Evolutionary conservation across 2,329 filamentous ascomycete genomes (phyloP).

Genomic region (Fusarium abutilonis): DNA sequence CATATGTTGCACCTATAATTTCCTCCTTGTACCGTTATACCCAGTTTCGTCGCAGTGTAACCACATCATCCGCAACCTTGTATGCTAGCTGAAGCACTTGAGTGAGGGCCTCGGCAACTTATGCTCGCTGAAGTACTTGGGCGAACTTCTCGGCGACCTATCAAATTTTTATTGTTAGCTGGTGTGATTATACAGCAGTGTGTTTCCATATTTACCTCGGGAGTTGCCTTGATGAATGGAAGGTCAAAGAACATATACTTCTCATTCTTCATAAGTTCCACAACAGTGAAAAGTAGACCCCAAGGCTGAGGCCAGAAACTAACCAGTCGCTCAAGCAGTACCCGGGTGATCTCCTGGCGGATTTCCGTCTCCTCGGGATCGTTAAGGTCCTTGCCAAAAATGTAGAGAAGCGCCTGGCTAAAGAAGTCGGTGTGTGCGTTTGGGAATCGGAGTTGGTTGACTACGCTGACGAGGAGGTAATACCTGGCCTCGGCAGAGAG

Average conservation of each 20-base stretch:
- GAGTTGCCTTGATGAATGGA: slow-evolving; percentile 88
- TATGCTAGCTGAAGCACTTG: slow-evolving; percentile 50
- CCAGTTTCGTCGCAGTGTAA: slow-evolving; percentile 12
- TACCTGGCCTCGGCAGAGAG: slow-evolving; percentile 82
- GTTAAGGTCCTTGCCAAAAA: slow-evolving; percentile 80
- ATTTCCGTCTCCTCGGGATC: slow-evolving; percentile 83
- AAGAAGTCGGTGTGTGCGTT: slow-evolving; percentile 94
- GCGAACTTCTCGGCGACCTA: slow-evolving; percentile 53
- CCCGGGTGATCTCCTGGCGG: slow-evolving; percentile 88
- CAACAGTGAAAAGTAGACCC: slow-evolving; percentile 87
- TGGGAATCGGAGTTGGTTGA: slow-evolving; percentile 91
- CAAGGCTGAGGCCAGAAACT: slow-evolving; percentile 94
- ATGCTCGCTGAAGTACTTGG: slow-evolving; percentile 48
- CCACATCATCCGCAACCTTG: neutral
- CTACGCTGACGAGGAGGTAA: slow-evolving; percentile 82
- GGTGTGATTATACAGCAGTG: neutral
- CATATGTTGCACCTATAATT: slow-evolving; percentile 30
- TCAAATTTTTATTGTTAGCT: slow-evolving; percentile 15
- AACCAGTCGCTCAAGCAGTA: slow-evolving; percentile 87
- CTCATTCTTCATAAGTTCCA: slow-evolving; percentile 91
- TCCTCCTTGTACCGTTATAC: slow-evolving; percentile 28
- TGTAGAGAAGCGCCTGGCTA: slow-evolving; percentile 81
- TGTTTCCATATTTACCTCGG: slow-evolving; percentile 70
- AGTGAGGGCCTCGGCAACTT: slow-evolving; percentile 53
- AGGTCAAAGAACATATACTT: slow-evolving; percentile 93